Evolutionary conservation across 108 stramenopile species (phyloP), one percentile per base, ranked within the genome.

Genomic region (Nitzschia inconspicua): DNA sequence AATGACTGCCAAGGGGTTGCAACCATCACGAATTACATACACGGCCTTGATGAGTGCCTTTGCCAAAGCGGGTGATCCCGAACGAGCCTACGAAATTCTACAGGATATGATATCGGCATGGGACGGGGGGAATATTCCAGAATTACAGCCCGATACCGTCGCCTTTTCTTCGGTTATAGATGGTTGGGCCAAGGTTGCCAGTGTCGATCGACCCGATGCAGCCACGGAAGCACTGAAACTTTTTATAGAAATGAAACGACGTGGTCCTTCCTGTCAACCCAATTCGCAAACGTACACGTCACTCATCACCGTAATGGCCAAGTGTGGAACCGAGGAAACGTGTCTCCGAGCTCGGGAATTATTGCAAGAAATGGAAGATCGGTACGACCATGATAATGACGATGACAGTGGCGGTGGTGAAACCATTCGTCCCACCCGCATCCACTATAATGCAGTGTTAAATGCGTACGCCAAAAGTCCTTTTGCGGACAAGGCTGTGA

Each of bases 361-460:
- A 49, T 30, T 85, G 49, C 39, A 64, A 18, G 75, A 79, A 28
- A 78, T 85, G 80, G 78, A 79, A 60, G 27, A 67, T 29, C 43
- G 44, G 5, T 65, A 68, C 44, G 57, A 66, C 13, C 34, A 66
- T 31, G 75, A 74, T 2, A 18, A 49, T 26, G 36, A 47, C 14
- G 53, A 42, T 8, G 48, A 50, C n/a, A 3, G 9, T 5, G 9
- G 9, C 0, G 11, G 9, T 11, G 11, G 9, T 29, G 11, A 9
- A 9, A 16, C 16, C 9, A 36, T 58, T 25, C 42, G 68, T n/a
- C 77, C 80, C n/a, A 74, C 72, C n/a, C 66, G 60, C 4, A 78
- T 79, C 49, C 68, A 71, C 24, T 89, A 73, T 67, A 89, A 89
- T 51, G 75, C 82, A 14, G 77, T 79, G 3, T 60, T 89, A 9